Base-by-base conservation (phyloP, 2,329 filamentous ascomycete species). In the Helminthosporium solani region DNA sequence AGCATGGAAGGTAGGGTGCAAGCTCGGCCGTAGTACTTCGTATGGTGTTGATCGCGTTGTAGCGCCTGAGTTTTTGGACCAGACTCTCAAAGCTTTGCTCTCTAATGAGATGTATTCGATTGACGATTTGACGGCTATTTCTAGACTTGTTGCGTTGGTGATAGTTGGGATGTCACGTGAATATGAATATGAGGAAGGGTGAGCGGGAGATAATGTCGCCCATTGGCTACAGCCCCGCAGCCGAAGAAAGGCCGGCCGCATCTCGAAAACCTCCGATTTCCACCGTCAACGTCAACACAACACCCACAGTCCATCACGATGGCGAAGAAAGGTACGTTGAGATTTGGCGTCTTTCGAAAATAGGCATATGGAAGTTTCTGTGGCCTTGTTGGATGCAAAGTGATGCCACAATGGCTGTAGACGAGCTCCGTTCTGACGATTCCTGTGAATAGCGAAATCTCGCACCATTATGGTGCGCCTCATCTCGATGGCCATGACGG, bases 401-500 rank as follows among this genome's bases (percentile, higher is more conserved):
- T 42, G 7, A 30, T 35, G n/a, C 33, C 19, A 5, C 31, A 42
- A 9, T 25, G 9, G 30, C 40, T 28, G 4, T 19, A 16, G 25
- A 37, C 7, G 14, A 33, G 19, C 40, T 40, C 12, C 25, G 52
- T 61, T 64, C 54, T 65, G 54, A 4, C 20, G 8, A 25, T 15
- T 42, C 52, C 70, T 95, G 90, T 79, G 50, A 97, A 97, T 70
- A 95, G 90, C 79, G 51, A 97, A 97, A 79, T 88, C 91, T 67
- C 90, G 95, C 71, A 86, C 92, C 58, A 86, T 99, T 70, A 83
- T 88, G 68, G 92, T 96, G 71, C 91, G 94, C 70, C 86, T 99
- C 58, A 79, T 99, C 71, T 96, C 90, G 54, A 99, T 99, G 94
- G 94, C 94, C 70, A 86, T 96, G 86, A 99, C 94, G 20, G 94